Base-by-base conservation (phyloP, 805 yeast genomes). In the Metschnikowia cubensis region DNA sequence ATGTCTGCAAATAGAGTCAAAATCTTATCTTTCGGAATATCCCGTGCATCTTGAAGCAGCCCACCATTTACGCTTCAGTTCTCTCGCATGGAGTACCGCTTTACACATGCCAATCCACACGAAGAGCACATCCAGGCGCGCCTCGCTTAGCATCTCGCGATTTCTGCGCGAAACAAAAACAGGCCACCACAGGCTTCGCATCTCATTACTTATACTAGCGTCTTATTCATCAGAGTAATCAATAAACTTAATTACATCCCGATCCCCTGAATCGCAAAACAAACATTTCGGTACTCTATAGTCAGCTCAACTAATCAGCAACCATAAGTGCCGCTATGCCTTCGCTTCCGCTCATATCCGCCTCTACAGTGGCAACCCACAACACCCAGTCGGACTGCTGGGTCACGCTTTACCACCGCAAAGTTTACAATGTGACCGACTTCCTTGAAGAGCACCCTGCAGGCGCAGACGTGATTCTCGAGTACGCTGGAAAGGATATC, bases 401-500 rank as follows among this genome's bases (percentile, higher is more conserved):
- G 91, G 95, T 91, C 48, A 81, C 95, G 2, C 70, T 91, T 17
- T 82, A 85, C 68, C 67, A 85, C 63, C 77, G 96, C 62, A 89
- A 87, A 59, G 82, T 92, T 35, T 92, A 91, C 66, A 84, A 92
- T 63, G 92, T 92, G 44, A 85, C 96, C 1, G 74, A 67, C 4
- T 87, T 87, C 56, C 59, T 85, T 32, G 84, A 82, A 25, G 88
- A 83, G 60, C 95, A 87, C 65, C 89, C 89, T 1, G 88, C 80
- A 31, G 89, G 89, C 22, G 73, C 70, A 4, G 85, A 81, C 50
- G 55, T 82, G n/a, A 75, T 83, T 43, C 51, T 78, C 48, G 81
- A 79, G 3, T 78, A 78, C 56, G 83, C 81, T 35, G 89, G 86
- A 20, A 73, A 77, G 56, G 86, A 81, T 55, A 65, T 80, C 47